Conservation (phyloP, 345 rosid species). For the Raphanus raphanistrum region DNA sequence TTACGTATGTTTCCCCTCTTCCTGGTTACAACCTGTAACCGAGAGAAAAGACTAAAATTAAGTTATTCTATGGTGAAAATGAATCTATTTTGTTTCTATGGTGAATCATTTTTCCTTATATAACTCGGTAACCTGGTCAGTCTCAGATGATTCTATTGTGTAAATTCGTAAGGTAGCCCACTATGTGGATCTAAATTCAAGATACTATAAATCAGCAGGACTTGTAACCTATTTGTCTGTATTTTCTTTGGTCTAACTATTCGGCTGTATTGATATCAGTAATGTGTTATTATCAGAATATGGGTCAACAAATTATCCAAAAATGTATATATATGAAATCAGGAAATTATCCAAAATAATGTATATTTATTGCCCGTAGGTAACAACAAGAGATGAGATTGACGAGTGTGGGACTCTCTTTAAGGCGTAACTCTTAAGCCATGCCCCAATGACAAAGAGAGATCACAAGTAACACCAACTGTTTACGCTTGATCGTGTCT, state of each 20-base stretch:
- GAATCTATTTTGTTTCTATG: background rate
- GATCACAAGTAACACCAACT: background rate
- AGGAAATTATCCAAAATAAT: background rate
- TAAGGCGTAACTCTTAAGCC: slow-evolving; percentile 13
- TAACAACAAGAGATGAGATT: slow-evolving; percentile 22
- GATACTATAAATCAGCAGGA: background rate
- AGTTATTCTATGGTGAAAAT: background rate
- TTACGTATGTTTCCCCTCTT: slow-evolving; percentile 17
- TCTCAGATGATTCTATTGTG: background rate
- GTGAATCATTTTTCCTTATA: background rate
- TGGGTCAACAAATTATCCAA: background rate
- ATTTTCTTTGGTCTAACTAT: too few relatives aligned
- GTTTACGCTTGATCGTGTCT: background rate
- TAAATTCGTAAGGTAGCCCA: background rate
- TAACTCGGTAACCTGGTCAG: background rate
- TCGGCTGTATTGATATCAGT: background rate
- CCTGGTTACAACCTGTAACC: slow-evolving; percentile 13
- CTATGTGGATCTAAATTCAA: too few relatives aligned
- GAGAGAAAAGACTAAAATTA: background rate
- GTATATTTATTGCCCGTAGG: slow-evolving; percentile 18
- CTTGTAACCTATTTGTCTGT: background rate
- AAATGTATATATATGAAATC: background rate
- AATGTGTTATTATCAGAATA: background rate
- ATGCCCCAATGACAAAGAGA: background rate
- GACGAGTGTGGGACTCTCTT: slow-evolving; percentile 34